A percentile compares a stretch with the other conserved stretches of the same genome.
These are phyloP conservation scores for Naumovozyma dairenensis DNA, from an alignment of 805 yeast genomes.

Conservation along the genomic window DNA sequence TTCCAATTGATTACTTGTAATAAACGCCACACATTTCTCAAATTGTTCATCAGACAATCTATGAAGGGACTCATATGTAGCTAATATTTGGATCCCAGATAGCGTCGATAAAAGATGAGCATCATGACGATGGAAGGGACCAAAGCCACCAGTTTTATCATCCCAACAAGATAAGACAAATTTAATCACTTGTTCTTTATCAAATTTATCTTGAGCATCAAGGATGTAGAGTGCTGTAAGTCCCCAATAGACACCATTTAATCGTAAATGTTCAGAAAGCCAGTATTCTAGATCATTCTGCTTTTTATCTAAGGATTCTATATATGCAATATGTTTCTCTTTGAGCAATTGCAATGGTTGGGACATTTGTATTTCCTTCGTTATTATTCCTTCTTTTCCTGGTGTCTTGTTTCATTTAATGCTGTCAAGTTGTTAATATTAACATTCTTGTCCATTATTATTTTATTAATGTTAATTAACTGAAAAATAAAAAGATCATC, in stretches of 20 bases:
- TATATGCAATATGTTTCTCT: slow-evolving; percentile 51
- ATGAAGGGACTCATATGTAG: slow-evolving; percentile 53
- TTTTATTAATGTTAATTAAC: too few species aligned
- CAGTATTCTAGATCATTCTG: slow-evolving; percentile 66
- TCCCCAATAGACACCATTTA: slow-evolving; percentile 96
- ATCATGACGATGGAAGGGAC: slow-evolving; percentile 83
- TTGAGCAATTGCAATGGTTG: slow-evolving; percentile 8
- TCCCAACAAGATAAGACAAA: slow-evolving; percentile 65
- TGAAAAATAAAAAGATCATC: too few species aligned
- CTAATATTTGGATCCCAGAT: slow-evolving; percentile 74
- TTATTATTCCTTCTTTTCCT: too few species aligned
- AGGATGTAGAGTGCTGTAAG: slow-evolving; percentile 61
- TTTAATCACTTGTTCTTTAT: slow-evolving; percentile 50
- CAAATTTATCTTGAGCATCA: slow-evolving; percentile 45
- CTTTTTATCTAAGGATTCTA: slow-evolving; percentile 43
- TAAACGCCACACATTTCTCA: slow-evolving; percentile 31
- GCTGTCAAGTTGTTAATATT: too few species aligned
- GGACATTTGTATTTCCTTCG: neutral
- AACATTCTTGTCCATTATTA: too few species aligned
- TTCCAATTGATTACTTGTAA: slow-evolving; percentile 28
- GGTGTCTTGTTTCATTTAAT: too few species aligned
- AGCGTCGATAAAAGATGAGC: slow-evolving; percentile 77
- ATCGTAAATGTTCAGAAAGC: slow-evolving; percentile 79
- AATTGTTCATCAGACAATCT: slow-evolving; percentile 27
- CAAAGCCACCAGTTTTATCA: slow-evolving; percentile 63